A percentile compares a stretch with the other conserved stretches of the same genome.
phyloP scores from a whole-genome alignment of 371 early-diverging fungal genomes.

The Mortierella sp. region DNA sequence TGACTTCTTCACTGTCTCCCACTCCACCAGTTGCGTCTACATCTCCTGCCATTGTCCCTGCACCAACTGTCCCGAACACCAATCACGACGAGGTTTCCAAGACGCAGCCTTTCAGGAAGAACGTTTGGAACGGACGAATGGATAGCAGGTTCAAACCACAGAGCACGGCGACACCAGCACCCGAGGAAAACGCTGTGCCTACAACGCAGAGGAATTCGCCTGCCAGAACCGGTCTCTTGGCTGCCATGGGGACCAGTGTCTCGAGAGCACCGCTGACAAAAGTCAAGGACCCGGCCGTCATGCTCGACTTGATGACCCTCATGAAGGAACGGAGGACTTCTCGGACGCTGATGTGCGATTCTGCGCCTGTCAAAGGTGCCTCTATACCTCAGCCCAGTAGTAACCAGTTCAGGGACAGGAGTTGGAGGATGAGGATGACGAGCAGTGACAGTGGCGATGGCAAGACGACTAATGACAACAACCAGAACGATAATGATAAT shows the following conservation, averaged over 20 bases:
- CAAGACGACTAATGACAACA: not conserved
- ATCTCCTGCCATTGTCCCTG: not conserved
- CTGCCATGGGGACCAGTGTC: not conserved
- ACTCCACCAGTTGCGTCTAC: too few relatives aligned
- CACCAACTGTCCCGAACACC: not conserved
- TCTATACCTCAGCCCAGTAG: not conserved
- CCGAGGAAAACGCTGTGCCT: not conserved
- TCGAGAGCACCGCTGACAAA: conserved; percentile 16
- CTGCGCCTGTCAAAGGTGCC: not conserved
- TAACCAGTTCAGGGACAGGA: not conserved
- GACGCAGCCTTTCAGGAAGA: not conserved
- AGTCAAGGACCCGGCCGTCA: conserved; percentile 20
- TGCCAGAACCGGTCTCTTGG: not conserved
- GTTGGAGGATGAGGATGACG: not conserved
- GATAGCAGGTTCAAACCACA: not conserved
- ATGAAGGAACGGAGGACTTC: conserved; percentile 14
- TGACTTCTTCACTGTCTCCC: not conserved
- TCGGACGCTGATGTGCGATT: not conserved
- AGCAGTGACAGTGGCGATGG: too few relatives aligned
- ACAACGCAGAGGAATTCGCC: not conserved
- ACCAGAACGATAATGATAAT: conserved; percentile 7
- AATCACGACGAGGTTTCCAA: not conserved
- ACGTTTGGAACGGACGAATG: not conserved
- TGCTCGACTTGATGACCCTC: conserved; percentile 15
- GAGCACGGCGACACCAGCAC: conserved; percentile 10